Conservation (phyloP, 1,139 yeast species). For the Diutina neorugosa region DNA sequence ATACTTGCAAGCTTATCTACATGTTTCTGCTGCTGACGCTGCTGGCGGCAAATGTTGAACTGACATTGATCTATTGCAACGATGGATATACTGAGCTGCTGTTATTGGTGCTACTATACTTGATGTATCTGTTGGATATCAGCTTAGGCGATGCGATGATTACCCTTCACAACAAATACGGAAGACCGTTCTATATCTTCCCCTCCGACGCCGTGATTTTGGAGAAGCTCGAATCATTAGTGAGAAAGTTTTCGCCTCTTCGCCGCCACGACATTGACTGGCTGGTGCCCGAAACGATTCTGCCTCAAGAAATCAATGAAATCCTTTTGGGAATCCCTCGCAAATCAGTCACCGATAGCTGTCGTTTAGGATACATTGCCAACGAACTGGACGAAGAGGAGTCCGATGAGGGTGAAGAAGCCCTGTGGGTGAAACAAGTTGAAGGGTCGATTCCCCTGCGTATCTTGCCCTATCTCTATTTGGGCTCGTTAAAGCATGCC, state of each 20-base stretch:
- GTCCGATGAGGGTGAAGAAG: slow-evolving; percentile 7
- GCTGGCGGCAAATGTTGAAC: slow-evolving; percentile 9
- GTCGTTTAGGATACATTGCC: slow-evolving; percentile 17
- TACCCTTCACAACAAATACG: slow-evolving; percentile 46
- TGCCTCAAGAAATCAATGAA: slow-evolving; percentile 22
- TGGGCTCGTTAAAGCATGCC: slow-evolving; percentile 83
- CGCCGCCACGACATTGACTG: slow-evolving; percentile 9
- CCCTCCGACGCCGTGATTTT: slow-evolving; percentile 61
- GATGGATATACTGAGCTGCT: slow-evolving; percentile 94
- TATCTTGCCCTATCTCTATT: slow-evolving; percentile 69
- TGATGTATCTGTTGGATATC: slow-evolving; percentile 54
- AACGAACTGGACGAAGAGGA: slow-evolving; percentile 12
- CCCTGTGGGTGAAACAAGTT: slow-evolving; percentile 28
- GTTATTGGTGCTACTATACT: slow-evolving; percentile 53
- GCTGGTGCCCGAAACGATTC: slow-evolving; percentile 19
- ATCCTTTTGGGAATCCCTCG: slow-evolving; percentile 15
- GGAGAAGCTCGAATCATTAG: slow-evolving; percentile 47
- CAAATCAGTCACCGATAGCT: slow-evolving; percentile 5
- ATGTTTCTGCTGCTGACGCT: slow-evolving; percentile 19
- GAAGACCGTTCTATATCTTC: slow-evolving; percentile 78
- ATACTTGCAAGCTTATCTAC: slow-evolving; percentile 50
- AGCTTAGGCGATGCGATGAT: slow-evolving; percentile 42
- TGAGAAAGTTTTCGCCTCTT: slow-evolving; percentile 44
- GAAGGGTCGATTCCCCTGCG: slow-evolving; percentile 64
- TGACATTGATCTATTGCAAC: slow-evolving; percentile 53